Evolutionary conservation across 805 yeast species (phyloP), one percentile per base, ranked within the genome.

Genomic region (Yarrowia sp.): DNA sequence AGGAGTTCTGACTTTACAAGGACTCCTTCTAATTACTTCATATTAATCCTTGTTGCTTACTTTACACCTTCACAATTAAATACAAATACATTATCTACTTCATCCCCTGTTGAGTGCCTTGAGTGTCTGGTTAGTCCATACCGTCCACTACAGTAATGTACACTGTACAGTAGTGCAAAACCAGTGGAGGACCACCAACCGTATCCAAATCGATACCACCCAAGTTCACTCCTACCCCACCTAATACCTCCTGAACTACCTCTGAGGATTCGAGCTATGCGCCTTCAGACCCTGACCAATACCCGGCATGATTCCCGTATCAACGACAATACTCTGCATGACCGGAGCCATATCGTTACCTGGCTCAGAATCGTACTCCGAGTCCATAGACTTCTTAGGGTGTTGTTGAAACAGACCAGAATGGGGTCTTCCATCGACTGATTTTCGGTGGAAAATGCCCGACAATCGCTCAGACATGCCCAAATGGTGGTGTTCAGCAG

Each of bases 311-410:
- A 58, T 58, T 8, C 51, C 51, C 15, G 64, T 58, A 15, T 58
- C 64, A n/a, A 58, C 64, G 14, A 58, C 64, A 43, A 58, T 58
- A 17, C 61, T 55, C 47, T 55, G 61, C 61, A 55, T 55, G 8
- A 55, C 61, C 2, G 61, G 61, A 10, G 61, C 47, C 61, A 55
- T 55, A 9, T 55, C 61, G 14, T 31, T 38, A 3, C 47, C 61
- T 4, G 47, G 47, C 28, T 55, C 47, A 0, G 61, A 55, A 13
- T 35, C 43, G 22, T 31, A 55, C 4, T 38, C 60, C 43, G 60
- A 51, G 14, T 55, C 61, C 61, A 55, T 39, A 28, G 22, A 14
- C 13, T 55, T 55, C 33, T 55, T 55, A 15, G 36, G 47, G 4
- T 10, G 15, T 32, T 31, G 31, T 5, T 22, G 28, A 22, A 55